phyloP scores from a whole-genome alignment of 1,284 basidiomycete genomes.

The Leccinum subrobustum region DNA sequence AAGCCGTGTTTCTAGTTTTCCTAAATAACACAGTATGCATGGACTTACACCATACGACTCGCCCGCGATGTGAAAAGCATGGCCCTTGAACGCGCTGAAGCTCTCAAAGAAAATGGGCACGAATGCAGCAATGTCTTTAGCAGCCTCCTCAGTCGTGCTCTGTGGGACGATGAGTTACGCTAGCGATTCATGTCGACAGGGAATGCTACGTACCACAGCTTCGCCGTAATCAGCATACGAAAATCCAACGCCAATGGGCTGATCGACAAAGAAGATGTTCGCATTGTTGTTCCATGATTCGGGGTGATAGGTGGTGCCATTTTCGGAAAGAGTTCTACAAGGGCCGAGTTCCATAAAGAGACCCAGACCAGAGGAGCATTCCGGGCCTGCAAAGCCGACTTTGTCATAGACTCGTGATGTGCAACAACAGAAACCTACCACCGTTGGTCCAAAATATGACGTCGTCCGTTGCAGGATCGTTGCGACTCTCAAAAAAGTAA shows the following conservation, averaged over 20 bases:
- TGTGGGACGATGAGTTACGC: conserved; percentile 1
- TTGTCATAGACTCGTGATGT: conserved; percentile 23
- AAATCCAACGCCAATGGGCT: conserved; percentile 70
- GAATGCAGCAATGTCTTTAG: conserved; percentile 62
- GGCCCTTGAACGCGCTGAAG: conserved; percentile 54
- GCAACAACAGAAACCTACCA: conserved; percentile 32
- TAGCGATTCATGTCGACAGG: background rate
- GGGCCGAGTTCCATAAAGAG: conserved; percentile 44
- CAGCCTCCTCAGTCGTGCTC: conserved; percentile 60
- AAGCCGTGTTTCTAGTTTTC: background rate
- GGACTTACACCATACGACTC: conserved; percentile 57
- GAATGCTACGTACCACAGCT: conserved; percentile 38
- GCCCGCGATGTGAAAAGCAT: conserved; percentile 60
- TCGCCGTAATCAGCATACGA: conserved; percentile 65
- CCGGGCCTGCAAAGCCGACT: conserved; percentile 19
- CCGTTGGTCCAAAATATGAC: conserved; percentile 61
- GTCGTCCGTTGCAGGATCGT: conserved; percentile 63
- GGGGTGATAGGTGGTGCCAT: conserved; percentile 51
- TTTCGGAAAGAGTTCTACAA: conserved; percentile 32
- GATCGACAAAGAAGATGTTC: conserved; percentile 65
- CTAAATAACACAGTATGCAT: background rate
- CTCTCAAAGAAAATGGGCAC: conserved; percentile 65
- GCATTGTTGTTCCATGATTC: conserved; percentile 63
- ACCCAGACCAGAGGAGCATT: conserved; percentile 27
- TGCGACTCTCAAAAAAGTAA: conserved; percentile 84